phyloP scores from a whole-genome alignment of 1,284 basidiomycete genomes.

The Macrocystidia cucumis region DNA sequence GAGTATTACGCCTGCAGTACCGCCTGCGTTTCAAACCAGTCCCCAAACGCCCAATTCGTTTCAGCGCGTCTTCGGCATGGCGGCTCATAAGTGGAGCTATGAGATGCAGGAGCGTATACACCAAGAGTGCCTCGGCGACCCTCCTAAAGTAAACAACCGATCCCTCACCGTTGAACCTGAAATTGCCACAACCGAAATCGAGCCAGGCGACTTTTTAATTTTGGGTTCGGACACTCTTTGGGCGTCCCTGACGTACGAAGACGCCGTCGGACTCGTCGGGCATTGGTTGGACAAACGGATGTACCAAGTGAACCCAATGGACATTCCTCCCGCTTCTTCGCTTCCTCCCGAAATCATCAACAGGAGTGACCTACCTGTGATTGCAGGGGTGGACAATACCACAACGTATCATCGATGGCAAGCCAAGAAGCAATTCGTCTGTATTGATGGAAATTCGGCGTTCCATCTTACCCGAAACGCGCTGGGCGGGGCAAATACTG shows the following conservation, averaged over 20 bases:
- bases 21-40: too few relatives aligned
- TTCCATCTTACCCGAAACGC: conserved; percentile 55
- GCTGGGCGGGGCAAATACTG: conserved; percentile 46
- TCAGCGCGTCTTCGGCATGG: conserved; percentile 25
- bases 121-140: conserved; percentile 17
- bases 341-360: conserved; percentile 7
- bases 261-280: conserved; percentile 50
- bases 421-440: conserved; percentile 33
- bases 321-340: conserved; percentile 4
- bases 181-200: conserved; percentile 32
- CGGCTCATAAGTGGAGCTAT: conserved; percentile 24
- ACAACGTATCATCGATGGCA: conserved; percentile 30
- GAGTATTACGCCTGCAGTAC: conserved; percentile 11
- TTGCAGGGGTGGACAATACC: conserved; percentile 19
- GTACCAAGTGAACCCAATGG: too few relatives aligned
- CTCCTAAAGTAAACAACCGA: conserved; percentile 13
- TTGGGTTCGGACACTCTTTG: conserved; percentile 52
- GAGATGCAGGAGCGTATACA: conserved; percentile 20
- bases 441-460: conserved; percentile 38
- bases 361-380: conserved; percentile 7
- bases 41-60: too few relatives aligned
- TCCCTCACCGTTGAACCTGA: conserved; percentile 51
- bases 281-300: conserved; percentile 30
- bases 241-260: conserved; percentile 49
- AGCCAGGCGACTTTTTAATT: conserved; percentile 46